These are phyloP conservation scores for Mitragyna speciosa DNA, from an alignment of 257 asterid genomes.

Conservation along the genomic window DNA sequence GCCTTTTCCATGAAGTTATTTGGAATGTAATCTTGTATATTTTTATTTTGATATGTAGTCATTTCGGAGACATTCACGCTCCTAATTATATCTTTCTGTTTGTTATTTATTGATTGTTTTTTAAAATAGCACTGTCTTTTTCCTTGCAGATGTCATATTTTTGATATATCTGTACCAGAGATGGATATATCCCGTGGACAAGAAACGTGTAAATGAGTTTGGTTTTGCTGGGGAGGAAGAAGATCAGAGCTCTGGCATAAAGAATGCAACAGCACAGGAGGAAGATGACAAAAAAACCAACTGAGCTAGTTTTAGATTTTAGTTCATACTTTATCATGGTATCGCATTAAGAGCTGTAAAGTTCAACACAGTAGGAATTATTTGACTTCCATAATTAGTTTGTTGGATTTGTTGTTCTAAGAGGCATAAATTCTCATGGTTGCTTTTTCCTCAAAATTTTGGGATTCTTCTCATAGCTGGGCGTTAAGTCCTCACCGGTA, in stretches of 20 bases:
- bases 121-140: background rate
- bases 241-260: constrained; percentile 39
- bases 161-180: constrained; percentile 81
- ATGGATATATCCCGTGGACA: constrained; percentile 90
- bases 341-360: constrained; percentile 10
- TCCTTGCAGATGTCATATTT: constrained; percentile 84
- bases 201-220: constrained; percentile 86
- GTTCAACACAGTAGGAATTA: background rate
- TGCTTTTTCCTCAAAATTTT: background rate
- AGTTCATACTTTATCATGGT: background rate
- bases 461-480: background rate
- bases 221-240: constrained; percentile 91
- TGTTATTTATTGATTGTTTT: background rate
- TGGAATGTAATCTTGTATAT: background rate
- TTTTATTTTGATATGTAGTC: background rate
- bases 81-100: background rate
- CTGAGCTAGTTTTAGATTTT: constrained; percentile 35
- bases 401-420: background rate
- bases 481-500: no score
- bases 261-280: constrained; percentile 35
- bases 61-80: background rate
- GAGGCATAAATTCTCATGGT: background rate
- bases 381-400: constrained; percentile 1
- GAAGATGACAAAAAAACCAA: constrained; percentile 90
- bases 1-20: no score